Evolutionary conservation across 2,329 filamentous ascomycete species (phyloP).

Genomic region (Sordariomycetes sp.): DNA sequence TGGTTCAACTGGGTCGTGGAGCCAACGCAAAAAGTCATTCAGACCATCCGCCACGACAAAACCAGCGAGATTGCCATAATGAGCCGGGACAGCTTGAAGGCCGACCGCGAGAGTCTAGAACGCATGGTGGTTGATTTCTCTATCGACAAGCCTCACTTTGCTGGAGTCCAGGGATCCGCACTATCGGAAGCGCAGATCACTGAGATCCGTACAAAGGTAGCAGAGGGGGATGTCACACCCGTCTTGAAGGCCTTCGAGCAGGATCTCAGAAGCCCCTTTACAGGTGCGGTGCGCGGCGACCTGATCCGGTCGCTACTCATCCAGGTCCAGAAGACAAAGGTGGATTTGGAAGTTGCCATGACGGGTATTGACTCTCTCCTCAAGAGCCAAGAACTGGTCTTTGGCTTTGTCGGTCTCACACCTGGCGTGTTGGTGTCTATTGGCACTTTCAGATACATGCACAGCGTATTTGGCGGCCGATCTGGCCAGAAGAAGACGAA

Average conservation of each 20-base stretch:
- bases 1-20: conserved; percentile 96
- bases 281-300: conserved; percentile 76
- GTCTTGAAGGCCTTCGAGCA: conserved; percentile 87
- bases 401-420: conserved; percentile 92
- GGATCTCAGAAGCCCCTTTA: conserved; percentile 73
- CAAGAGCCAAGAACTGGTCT: conserved; percentile 93
- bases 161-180: conserved; percentile 31
- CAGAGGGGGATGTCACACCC: conserved; percentile 86
- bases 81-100: conserved; percentile 84
- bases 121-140: conserved; percentile 98
- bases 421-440: conserved; percentile 85
- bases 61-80: conserved; percentile 93
- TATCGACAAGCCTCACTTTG: conserved; percentile 63
- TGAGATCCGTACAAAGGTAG: conserved; percentile 69
- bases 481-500: conserved; percentile 56
- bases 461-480: conserved; percentile 59
- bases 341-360: conserved; percentile 93
- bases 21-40: conserved; percentile 71
- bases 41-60: conserved; percentile 87
- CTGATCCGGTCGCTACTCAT: conserved; percentile 85
- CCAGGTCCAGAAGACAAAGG: conserved; percentile 97
- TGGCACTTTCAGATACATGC: conserved; percentile 63
- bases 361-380: conserved; percentile 89
- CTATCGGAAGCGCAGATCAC: conserved; percentile 62
- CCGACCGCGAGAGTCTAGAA: conserved; percentile 85